Base-by-base conservation (phyloP, 129 eudicot genomes). In the Silybum marianum region DNA sequence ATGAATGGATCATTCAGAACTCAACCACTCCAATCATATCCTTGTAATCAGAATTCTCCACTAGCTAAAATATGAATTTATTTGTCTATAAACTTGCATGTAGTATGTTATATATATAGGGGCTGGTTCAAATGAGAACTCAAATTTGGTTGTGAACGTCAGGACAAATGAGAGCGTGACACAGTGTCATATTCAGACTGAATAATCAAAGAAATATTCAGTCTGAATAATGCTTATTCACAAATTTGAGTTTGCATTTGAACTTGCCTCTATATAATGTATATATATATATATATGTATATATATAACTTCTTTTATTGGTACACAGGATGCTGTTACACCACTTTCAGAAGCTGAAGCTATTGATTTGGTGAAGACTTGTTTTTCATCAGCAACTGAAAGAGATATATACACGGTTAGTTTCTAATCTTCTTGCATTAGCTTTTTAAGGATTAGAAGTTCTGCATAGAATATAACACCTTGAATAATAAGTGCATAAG, bases 311-410 rank as follows among this genome's bases (percentile, higher is more conserved):
- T 34, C 9, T 72, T 21, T 60, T 46, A 25, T 46, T 71, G 40
- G 39, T 69, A 26, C 83, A 80, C 93, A 94, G 98, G 98, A 94
- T 78, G 96, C 98, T 19, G 97, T 94, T 21, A 94, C 98, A 11
- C 98, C 98, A 36, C 98, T 94, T 79, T 94, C 98, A 21, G 97
- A 94, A 81, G 48, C 86, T 54, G 98, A 94, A 89, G 98, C 98
- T 26, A 86, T 94, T 84, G 98, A 94, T 86, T 88, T 94, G 89
- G 98, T 94, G 82, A 92, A 90, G 81, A 94, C 98, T 40, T 93
- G 97, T 83, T 94, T 94, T 85, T 90, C 97, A 79, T 90, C 98
- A 22, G 98, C 98, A 72, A 87, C 98, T 22, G 98, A 94, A 85
- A 94, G 98, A 85, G 98, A 94, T 82, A 94, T 94, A 16, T 92